Evolutionary conservation across 352 stramenopile genomes (phyloP), one percentile per base, ranked within the genome.

Genomic region (Phytophthora capsici): DNA sequence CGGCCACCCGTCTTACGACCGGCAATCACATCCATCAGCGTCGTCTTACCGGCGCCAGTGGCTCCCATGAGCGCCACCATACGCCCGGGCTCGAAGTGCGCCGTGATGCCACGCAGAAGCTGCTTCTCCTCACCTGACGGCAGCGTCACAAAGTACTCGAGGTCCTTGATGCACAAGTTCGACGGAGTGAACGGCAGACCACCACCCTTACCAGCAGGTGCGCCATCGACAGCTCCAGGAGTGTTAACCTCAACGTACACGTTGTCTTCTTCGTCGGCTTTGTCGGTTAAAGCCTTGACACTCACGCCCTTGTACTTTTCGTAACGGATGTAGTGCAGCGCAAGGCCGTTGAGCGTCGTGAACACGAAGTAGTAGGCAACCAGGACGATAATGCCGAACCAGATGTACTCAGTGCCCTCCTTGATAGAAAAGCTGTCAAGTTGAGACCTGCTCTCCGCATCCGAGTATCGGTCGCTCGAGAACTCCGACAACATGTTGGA

Each of bases 1-100:
- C 78, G 76, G 2, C 83, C 83, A 36, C 77, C 82, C 13, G 80
- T 88, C 67, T 91, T 91, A n/a, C 82, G 76, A n/a, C 82, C 82
- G 7, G 82, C 80, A 34, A 91, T 82, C 13, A 91, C 78, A 55
- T 91, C 82, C 78, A 91, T 88, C 13, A 91, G 77, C 78, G 52
- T 70, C n/a, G 62, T 70, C 43, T 69, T 59, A 26, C 46, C 53
- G 6, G 61, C 61, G 63, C 63, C 63, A 0, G 66, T 87, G 0
- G 81, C 69, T 7, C 88, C 88, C 84, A 95, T 95, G 8, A 95
- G 61, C 13, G 88, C 86, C 4, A 86, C 89, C 75, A 94, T 75
- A 9, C 69, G 74, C 4, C 75, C 78, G n/a, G 82, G 82, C 30
- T 78, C 69, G 46, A 89, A 88, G 49, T 88, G 77, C 0, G 75